Conservation (phyloP, 164 flowering plant species). For the Buxus sempervirens region DNA sequence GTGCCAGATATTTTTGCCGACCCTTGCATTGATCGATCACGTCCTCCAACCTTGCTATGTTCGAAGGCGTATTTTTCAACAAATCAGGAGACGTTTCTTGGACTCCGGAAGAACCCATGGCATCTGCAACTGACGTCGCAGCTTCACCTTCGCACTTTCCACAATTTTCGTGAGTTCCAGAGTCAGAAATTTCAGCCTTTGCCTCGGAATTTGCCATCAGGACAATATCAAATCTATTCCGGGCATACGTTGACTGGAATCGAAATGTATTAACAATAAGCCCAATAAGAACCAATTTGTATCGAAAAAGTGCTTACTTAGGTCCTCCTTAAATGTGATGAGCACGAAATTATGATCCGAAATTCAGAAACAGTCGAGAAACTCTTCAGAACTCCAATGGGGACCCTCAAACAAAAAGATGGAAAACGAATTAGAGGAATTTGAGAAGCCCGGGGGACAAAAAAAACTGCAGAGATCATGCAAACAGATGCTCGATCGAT, state of each 20-base stretch:
- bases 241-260: not conserved
- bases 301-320: too few species aligned
- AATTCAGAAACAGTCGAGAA: not conserved
- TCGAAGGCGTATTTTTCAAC: slow-evolving; percentile 85
- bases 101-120: slow-evolving; percentile 12
- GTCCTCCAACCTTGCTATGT: slow-evolving; percentile 84
- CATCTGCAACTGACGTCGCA: slow-evolving; percentile 5
- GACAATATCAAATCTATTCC: slow-evolving; percentile 11
- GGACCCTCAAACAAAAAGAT: not conserved
- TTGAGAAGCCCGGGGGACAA: not conserved
- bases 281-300: not conserved
- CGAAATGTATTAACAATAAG: too few species aligned
- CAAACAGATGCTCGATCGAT: too few species aligned
- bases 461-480: not conserved
- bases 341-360: not conserved
- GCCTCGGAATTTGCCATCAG: slow-evolving; percentile 33
- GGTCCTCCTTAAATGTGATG: not conserved
- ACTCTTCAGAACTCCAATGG: not conserved
- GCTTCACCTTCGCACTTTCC: slow-evolving; percentile 17
- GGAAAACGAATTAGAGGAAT: not conserved
- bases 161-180: slow-evolving; percentile 5
- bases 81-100: slow-evolving; percentile 56
- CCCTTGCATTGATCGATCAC: slow-evolving; percentile 75
- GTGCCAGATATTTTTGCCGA: slow-evolving; percentile 83
- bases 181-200: slow-evolving; percentile 8